These are phyloP conservation scores for Lobulomyces angularis DNA, from an alignment of 192 early-diverging fungal genomes.

Conservation along the genomic window DNA sequence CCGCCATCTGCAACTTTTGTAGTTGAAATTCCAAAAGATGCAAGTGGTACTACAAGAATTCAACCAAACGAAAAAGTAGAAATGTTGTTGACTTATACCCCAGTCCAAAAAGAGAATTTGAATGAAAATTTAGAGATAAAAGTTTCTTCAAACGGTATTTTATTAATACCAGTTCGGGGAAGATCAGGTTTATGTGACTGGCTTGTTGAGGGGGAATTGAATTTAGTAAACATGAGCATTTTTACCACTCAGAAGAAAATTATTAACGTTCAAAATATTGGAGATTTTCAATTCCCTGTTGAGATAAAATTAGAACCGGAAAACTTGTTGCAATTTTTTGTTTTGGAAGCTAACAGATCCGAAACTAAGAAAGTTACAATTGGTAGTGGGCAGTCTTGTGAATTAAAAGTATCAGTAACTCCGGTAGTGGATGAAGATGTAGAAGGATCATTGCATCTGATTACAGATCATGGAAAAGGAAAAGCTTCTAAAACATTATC, in stretches of 20 bases:
- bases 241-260: constrained; percentile 23
- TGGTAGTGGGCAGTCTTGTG: not conserved
- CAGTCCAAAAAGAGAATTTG: constrained; percentile 17
- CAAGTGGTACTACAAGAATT: constrained; percentile 20
- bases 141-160: constrained; percentile 11
- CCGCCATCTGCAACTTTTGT: constrained; percentile 26
- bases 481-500: constrained; percentile 1
- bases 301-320: constrained; percentile 15
- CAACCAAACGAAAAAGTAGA: constrained; percentile 14
- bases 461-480: constrained; percentile 26
- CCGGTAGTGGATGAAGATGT: not conserved
- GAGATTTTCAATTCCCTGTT: constrained; percentile 31
- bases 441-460: constrained; percentile 19
- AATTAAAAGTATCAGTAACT: not conserved
- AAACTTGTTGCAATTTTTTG: constrained; percentile 2
- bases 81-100: constrained; percentile 15
- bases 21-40: constrained; percentile 16
- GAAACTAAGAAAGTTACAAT: not conserved
- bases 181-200: constrained; percentile 24
- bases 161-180: constrained; percentile 18
- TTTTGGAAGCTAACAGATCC: not conserved
- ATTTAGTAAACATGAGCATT: constrained; percentile 34
- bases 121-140: constrained; percentile 23
- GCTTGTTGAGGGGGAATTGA: constrained; percentile 21
- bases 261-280: constrained; percentile 28